Conservation (phyloP, 2,329 filamentous ascomycete species). For the Scedosporium boydii region DNA sequence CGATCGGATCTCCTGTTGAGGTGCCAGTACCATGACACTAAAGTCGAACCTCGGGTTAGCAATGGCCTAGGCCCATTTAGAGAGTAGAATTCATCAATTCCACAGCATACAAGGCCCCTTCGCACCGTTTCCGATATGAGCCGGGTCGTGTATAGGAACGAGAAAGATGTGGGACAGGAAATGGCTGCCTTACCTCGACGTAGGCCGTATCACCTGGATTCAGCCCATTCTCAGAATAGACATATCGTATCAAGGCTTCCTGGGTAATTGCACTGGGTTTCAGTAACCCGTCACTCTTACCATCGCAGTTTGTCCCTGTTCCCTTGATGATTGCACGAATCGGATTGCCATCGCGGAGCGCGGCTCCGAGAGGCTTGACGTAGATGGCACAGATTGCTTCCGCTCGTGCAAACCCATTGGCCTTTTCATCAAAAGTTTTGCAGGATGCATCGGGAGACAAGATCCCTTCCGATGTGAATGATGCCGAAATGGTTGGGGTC, state of each 20-base stretch:
- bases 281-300: constrained; percentile 44
- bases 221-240: constrained; percentile 22
- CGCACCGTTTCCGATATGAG: too few species aligned
- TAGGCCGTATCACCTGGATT: constrained; percentile 20
- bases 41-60: background rate
- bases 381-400: constrained; percentile 48
- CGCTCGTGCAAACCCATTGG: constrained; percentile 47
- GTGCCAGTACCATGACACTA: constrained; percentile 39
- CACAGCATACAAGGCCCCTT: background rate
- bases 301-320: constrained; percentile 46
- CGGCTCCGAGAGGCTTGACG: constrained; percentile 46
- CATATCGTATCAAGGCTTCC: constrained; percentile 24
- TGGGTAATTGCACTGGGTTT: constrained; percentile 43
- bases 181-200: constrained; percentile 25
- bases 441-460: constrained; percentile 43
- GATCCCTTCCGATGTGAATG: constrained; percentile 11
- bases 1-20: constrained; percentile 29
- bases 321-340: constrained; percentile 41
- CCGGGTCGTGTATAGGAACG: background rate
- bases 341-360: constrained; percentile 43
- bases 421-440: constrained; percentile 26
- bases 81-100: background rate
- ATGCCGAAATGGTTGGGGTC: constrained; percentile 15
- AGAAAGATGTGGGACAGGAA: constrained; percentile 5
- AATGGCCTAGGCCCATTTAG: background rate